Evolutionary conservation across 805 yeast species (phyloP).

Genomic region (Scheffersomyces stipitis): DNA sequence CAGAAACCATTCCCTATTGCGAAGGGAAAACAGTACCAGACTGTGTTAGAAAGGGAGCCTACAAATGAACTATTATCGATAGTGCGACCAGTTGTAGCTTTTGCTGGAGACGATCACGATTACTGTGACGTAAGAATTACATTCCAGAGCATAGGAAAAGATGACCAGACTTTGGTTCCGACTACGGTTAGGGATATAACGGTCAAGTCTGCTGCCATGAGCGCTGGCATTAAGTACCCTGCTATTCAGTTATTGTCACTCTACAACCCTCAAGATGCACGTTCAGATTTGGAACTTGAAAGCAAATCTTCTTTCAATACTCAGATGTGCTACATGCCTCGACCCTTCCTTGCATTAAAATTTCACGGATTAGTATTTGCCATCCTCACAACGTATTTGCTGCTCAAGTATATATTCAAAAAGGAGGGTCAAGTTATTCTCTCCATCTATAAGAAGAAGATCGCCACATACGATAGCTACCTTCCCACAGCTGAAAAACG

Average conservation of each 20-base stretch:
- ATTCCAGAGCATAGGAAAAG: constrained; percentile 13
- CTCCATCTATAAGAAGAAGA: too few relatives aligned
- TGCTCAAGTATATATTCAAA: constrained; percentile 8
- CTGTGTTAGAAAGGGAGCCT: constrained; percentile 67
- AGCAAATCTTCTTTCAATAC: constrained; percentile 32
- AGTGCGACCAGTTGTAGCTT: constrained; percentile 66
- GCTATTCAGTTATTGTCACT: constrained; percentile 83
- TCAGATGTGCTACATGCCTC: constrained; percentile 55
- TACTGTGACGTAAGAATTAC: constrained; percentile 77
- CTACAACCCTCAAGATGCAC: constrained; percentile 39
- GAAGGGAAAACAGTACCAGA: constrained; percentile 85
- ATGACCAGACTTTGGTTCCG: constrained; percentile 19
- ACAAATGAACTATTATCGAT: constrained; percentile 57
- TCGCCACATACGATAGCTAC: too few relatives aligned
- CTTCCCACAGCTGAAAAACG: too few relatives aligned
- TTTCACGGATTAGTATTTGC: constrained; percentile 11
- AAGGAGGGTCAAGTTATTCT: too few relatives aligned
- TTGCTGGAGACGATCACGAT: constrained; percentile 97
- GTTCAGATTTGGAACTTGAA: constrained; percentile 1
- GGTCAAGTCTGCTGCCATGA: constrained; percentile 88
- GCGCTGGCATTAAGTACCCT: constrained; percentile 84
- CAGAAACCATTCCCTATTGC: constrained; percentile 61
- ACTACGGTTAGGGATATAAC: constrained; percentile 63
- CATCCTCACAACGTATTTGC: constrained; percentile 11
- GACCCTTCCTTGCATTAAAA: constrained; percentile 41